A percentile compares a stretch with the other conserved stretches of the same genome.
These are phyloP conservation scores for Stephania cephalantha DNA, from an alignment of 164 flowering plant genomes.

Conservation along the genomic window DNA sequence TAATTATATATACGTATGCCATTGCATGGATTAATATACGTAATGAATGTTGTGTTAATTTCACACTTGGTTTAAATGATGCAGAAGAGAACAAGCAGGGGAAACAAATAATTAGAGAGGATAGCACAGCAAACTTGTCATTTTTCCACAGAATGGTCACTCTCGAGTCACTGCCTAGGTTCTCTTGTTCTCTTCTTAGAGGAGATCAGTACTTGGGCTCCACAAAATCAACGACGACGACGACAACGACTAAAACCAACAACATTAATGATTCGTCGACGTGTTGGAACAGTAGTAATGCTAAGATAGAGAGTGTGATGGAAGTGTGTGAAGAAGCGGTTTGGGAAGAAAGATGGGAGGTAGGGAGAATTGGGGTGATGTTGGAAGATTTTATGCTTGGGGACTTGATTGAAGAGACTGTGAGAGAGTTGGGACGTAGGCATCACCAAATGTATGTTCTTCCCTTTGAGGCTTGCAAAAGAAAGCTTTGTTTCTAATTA, in stretches of 20 bases:
- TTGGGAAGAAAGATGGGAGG: conserved; percentile 58
- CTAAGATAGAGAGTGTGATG: conserved; percentile 49
- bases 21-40: too few relatives aligned
- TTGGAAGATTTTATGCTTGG: conserved; percentile 50
- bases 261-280: conserved; percentile 5
- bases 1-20: too few relatives aligned
- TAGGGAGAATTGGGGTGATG: conserved; percentile 49
- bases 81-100: conserved; percentile 10
- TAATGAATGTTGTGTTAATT: too few relatives aligned
- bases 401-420: conserved; percentile 58
- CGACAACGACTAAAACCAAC: background rate
- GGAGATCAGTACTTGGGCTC: background rate
- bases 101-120: conserved; percentile 19
- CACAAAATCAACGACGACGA: background rate
- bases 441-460: conserved; percentile 4
- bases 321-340: conserved; percentile 50
- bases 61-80: background rate
- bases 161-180: conserved; percentile 10
- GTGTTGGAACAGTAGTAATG: conserved; percentile 36
- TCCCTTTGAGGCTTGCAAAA: conserved; percentile 48
- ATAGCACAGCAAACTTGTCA: conserved; percentile 3
- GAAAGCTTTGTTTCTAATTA: conserved; percentile 24
- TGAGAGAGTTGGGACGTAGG: conserved; percentile 31
- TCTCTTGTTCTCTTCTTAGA: background rate
- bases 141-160: conserved; percentile 19